phyloP scores from a whole-genome alignment of 805 yeast genomes.

The Jamesozyma spencerorum region DNA sequence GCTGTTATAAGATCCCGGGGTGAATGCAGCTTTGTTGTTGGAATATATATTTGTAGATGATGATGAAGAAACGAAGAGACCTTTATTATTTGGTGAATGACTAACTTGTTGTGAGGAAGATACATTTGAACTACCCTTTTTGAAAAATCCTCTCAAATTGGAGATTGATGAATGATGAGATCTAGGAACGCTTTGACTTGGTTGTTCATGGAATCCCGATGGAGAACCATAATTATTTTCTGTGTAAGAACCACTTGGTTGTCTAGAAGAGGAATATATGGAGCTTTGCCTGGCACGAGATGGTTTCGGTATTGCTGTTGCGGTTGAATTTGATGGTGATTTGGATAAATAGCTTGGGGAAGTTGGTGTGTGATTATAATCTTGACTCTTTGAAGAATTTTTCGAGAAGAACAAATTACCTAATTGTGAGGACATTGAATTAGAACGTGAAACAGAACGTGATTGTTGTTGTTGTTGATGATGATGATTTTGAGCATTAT shows the following conservation, averaged over 20 bases:
- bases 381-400: constrained; percentile 12
- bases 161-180: constrained; percentile 73
- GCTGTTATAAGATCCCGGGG: constrained; percentile 32
- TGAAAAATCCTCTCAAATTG: constrained; percentile 65
- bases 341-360: background rate
- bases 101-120: background rate
- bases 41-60: background rate
- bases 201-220: constrained; percentile 27
- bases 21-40: constrained; percentile 4
- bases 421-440: constrained; percentile 28
- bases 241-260: constrained; percentile 19
- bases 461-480: constrained; percentile 7
- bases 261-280: constrained; percentile 30
- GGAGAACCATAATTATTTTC: constrained; percentile 24
- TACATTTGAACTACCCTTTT: constrained; percentile 27
- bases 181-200: constrained; percentile 32
- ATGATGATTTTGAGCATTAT: constrained; percentile 11
- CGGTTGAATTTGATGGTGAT: constrained; percentile 2
- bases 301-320: constrained; percentile 31
- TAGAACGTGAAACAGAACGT: constrained; percentile 25
- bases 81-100: constrained; percentile 1
- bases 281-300: constrained; percentile 28
- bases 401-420: constrained; percentile 30
- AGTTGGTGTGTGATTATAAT: constrained; percentile 6
- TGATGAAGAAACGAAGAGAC: constrained; percentile 1